Conservation (phyloP, 1,139 yeast species). For the Yamadazyma trypodendri region DNA sequence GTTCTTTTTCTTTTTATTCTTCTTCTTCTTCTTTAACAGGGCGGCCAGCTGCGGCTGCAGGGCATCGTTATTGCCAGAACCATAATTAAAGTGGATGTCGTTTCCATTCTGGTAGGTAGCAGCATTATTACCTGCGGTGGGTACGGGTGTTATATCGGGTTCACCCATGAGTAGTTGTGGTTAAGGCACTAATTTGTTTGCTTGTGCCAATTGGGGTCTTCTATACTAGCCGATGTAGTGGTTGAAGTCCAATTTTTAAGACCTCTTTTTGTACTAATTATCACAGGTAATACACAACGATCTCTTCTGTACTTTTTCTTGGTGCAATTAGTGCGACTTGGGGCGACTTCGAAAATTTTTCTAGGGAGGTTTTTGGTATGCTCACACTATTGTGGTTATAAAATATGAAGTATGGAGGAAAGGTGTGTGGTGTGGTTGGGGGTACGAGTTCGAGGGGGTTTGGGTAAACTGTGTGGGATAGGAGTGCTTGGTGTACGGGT, state of each 20-base stretch:
- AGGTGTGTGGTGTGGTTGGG: background rate
- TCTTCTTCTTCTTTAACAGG: slow-evolving; percentile 26
- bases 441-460: background rate
- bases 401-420: background rate
- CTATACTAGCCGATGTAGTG: too few species aligned
- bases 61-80: background rate
- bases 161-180: background rate
- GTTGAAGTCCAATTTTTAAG: too few species aligned
- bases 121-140: background rate
- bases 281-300: background rate
- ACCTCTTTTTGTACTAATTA: too few species aligned
- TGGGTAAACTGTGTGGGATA: background rate
- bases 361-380: background rate
- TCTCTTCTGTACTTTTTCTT: slow-evolving; percentile 2
- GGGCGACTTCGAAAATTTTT: slow-evolving; percentile 2
- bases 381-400: slow-evolving; percentile 2
- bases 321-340: slow-evolving; percentile 2
- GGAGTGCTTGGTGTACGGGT: background rate
- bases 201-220: background rate
- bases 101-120: slow-evolving; percentile 43
- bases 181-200: background rate
- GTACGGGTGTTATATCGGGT: background rate
- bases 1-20: slow-evolving; percentile 36
- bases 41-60: slow-evolving; percentile 1
- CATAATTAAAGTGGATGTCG: slow-evolving; percentile 60